phyloP scores from a whole-genome alignment of 2,329 filamentous ascomycete genomes.

The Penicillium sp. region DNA sequence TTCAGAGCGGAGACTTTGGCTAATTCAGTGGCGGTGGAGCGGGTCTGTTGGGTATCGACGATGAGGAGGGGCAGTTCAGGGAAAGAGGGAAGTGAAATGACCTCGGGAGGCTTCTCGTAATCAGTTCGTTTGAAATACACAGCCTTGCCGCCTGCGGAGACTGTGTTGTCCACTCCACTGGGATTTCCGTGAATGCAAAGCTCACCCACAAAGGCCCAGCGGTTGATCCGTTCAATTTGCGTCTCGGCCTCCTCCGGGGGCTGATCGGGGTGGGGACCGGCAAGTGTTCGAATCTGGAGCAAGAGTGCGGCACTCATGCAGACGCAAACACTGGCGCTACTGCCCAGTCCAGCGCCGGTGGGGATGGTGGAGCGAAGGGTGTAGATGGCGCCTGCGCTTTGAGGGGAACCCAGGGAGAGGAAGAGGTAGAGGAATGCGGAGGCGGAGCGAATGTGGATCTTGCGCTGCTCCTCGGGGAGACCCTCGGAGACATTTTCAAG shows the following conservation, averaged over 20 bases:
- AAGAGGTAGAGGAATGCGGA: constrained; percentile 90
- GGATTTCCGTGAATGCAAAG: constrained; percentile 98
- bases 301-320: constrained; percentile 83
- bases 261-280: constrained; percentile 89
- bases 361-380: constrained; percentile 92
- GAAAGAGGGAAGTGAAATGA: constrained; percentile 78
- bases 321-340: constrained; percentile 90
- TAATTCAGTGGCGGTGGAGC: constrained; percentile 82
- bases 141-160: constrained; percentile 88
- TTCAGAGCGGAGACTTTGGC: constrained; percentile 77
- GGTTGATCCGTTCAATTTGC: constrained; percentile 92
- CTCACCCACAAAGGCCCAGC: constrained; percentile 95
- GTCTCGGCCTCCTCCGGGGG: constrained; percentile 80
- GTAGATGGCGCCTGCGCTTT: constrained; percentile 80
- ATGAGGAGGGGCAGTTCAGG: constrained; percentile 87
- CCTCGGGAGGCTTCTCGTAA: constrained; percentile 72
- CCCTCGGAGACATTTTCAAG: constrained; percentile 68
- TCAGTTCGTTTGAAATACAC: constrained; percentile 84
- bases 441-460: constrained; percentile 80
- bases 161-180: constrained; percentile 95
- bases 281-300: constrained; percentile 81
- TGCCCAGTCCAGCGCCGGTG: constrained; percentile 85
- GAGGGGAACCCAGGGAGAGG: constrained; percentile 76
- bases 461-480: constrained; percentile 69
- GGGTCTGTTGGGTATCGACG: constrained; percentile 83